A percentile compares a stretch with the other conserved stretches of the same genome.
Evolutionary conservation across 2,329 filamentous ascomycete species (phyloP).

Genomic region (Trichoderma sp.): DNA sequence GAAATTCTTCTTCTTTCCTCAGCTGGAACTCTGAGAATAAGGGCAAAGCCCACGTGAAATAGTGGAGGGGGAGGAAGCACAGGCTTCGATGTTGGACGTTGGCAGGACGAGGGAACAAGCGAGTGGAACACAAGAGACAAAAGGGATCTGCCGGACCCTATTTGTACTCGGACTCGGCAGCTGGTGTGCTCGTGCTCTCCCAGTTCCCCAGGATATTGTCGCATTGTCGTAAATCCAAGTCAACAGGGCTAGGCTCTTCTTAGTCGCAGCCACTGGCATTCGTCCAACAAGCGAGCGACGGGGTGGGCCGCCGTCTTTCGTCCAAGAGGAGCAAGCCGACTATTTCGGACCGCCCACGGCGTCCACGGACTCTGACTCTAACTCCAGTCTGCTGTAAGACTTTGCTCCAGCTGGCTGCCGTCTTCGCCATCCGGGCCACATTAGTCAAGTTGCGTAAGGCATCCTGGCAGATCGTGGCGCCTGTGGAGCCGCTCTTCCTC

Average conservation of each 20-base stretch:
- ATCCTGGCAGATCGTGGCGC: conserved; percentile 15
- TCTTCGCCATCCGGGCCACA: background rate
- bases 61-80: conserved; percentile 16
- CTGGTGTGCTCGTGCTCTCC: background rate
- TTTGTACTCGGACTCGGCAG: conserved; percentile 15
- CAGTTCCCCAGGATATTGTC: background rate
- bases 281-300: conserved; percentile 9
- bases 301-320: background rate
- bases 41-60: conserved; percentile 14
- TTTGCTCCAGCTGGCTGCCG: background rate
- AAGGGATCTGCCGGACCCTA: conserved; percentile 17
- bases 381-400: background rate
- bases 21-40: background rate
- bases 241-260: background rate
- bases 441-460: background rate
- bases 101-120: background rate
- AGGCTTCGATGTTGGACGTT: conserved; percentile 4
- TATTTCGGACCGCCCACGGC: background rate
- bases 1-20: background rate
- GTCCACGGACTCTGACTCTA: background rate
- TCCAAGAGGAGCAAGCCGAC: background rate
- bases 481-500: background rate
- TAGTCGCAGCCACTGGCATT: conserved; percentile 7
- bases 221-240: background rate
- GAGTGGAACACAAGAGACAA: conserved; percentile 6